These are phyloP conservation scores for Arthrinium puccinioides DNA, from an alignment of 2,329 filamentous ascomycete species.

Conservation along the genomic window DNA sequence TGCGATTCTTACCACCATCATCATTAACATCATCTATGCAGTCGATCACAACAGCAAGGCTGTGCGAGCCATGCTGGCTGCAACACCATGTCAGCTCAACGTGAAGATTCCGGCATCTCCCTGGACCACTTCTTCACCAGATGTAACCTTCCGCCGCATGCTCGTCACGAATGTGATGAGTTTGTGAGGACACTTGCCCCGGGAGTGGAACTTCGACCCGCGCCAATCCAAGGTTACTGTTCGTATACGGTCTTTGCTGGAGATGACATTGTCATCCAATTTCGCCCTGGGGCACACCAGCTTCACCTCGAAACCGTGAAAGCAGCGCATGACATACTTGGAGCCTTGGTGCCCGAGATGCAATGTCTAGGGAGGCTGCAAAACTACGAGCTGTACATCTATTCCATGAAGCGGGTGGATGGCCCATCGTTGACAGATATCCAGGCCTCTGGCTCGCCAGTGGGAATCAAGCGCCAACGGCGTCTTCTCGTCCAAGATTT, in stretches of 20 bases:
- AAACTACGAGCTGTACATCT: conserved; percentile 25
- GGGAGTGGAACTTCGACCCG: conserved; percentile 19
- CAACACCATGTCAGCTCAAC: conserved; percentile 4
- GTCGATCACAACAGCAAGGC: too few species aligned
- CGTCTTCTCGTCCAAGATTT: conserved; percentile 31
- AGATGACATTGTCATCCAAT: conserved; percentile 35
- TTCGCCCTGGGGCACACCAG: conserved; percentile 34
- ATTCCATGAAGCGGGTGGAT: conserved; percentile 32
- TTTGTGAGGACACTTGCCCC: conserved; percentile 26
- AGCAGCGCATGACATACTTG: conserved; percentile 31
- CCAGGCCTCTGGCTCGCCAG: conserved; percentile 9
- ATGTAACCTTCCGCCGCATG: conserved; percentile 14
- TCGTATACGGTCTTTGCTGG: conserved; percentile 40
- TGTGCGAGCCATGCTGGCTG: too few species aligned
- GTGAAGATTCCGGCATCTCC: conserved; percentile 18
- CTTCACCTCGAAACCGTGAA: conserved; percentile 30
- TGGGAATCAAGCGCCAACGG: conserved; percentile 7
- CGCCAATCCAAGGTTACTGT: conserved; percentile 40
- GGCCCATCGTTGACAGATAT: conserved; percentile 32
- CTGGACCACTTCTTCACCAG: conserved; percentile 20
- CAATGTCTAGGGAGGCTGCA: conserved; percentile 21
- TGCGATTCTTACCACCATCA: too few species aligned
- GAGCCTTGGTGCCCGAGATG: conserved; percentile 32
- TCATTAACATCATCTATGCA: too few species aligned
- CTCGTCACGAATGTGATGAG: conserved; percentile 22